Percentiles rank a stretch among this genome's conserved stretches.
Conservation (phyloP, 176 grass and related monocot species). For the Eragrostis nindensis region DNA sequence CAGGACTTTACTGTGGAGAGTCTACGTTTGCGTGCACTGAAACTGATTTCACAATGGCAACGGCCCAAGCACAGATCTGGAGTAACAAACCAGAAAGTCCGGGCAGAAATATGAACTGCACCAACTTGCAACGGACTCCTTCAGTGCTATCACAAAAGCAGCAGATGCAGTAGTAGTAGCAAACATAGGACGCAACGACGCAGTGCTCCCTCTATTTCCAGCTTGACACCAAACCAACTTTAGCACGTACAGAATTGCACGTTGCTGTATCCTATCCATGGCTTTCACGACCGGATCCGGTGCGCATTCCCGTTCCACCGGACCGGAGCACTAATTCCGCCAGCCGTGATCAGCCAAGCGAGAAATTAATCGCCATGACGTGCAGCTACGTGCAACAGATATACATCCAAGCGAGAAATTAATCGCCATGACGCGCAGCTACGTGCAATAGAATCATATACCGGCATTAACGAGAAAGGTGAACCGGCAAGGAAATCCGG, state of each 20-base stretch:
- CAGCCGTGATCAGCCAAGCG: background rate
- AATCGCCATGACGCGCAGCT: background rate
- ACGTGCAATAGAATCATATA: background rate
- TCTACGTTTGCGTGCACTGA: background rate
- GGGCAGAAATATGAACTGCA: background rate
- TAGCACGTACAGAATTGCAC: background rate
- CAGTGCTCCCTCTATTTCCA: slow-evolving; percentile 1
- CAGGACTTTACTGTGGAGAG: background rate
- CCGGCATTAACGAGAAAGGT: background rate
- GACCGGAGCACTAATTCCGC: background rate
- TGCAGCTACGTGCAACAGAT: no score
- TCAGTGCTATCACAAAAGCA: no score
- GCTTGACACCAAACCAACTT: slow-evolving; percentile 25
- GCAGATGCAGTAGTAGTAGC: background rate
- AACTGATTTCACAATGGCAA: background rate
- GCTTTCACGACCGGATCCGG: background rate
- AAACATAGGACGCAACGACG: background rate
- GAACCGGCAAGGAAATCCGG: background rate
- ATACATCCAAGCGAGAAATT: background rate
- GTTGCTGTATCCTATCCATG: background rate
- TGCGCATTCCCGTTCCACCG: background rate
- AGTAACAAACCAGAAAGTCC: background rate
- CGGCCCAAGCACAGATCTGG: background rate
- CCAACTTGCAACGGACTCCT: background rate
- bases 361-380: background rate